phyloP scores from a whole-genome alignment of 345 rosid genomes.

The Eutrema yunnanense region DNA sequence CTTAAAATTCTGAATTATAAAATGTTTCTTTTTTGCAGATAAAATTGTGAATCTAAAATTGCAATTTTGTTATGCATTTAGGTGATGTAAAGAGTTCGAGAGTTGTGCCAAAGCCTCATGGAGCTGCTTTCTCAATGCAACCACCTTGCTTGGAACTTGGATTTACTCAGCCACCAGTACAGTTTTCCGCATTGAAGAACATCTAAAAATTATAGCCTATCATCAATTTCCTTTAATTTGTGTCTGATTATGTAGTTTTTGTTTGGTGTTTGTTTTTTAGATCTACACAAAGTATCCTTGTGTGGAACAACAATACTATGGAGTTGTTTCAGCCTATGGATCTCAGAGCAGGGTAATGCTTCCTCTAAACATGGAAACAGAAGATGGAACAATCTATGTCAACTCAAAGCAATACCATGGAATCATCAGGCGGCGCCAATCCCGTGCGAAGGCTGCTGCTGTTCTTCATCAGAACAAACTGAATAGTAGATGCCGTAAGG shows the following conservation, averaged over 20 bases:
- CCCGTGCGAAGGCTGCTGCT: slow-evolving; percentile 82
- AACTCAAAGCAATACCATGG: slow-evolving; percentile 97
- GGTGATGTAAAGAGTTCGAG: slow-evolving; percentile 52
- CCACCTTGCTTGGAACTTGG: slow-evolving; percentile 61
- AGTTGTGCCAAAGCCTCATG: slow-evolving; percentile 45
- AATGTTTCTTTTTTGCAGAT: background rate
- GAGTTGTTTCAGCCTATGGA: slow-evolving; percentile 67
- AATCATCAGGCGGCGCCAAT: slow-evolving; percentile 80
- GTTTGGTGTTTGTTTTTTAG: slow-evolving; percentile 31
- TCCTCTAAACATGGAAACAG: slow-evolving; percentile 63
- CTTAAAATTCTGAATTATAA: background rate
- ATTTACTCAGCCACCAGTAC: slow-evolving; percentile 65
- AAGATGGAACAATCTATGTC: slow-evolving; percentile 80
- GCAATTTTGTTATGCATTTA: slow-evolving; percentile 22
- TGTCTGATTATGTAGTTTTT: background rate
- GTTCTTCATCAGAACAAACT: slow-evolving; percentile 43
- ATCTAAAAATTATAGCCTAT: background rate
- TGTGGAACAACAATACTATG: slow-evolving; percentile 66
- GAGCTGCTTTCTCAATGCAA: slow-evolving; percentile 43
- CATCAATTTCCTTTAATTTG: background rate
- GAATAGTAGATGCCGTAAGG: slow-evolving; percentile 56
- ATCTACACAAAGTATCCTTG: slow-evolving; percentile 54
- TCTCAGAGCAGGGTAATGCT: slow-evolving; percentile 73
- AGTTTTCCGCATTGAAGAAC: background rate
- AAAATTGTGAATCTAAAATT: background rate